phyloP scores from a whole-genome alignment of 1,284 basidiomycete genomes.

The Trichosporon coremiiforme region DNA sequence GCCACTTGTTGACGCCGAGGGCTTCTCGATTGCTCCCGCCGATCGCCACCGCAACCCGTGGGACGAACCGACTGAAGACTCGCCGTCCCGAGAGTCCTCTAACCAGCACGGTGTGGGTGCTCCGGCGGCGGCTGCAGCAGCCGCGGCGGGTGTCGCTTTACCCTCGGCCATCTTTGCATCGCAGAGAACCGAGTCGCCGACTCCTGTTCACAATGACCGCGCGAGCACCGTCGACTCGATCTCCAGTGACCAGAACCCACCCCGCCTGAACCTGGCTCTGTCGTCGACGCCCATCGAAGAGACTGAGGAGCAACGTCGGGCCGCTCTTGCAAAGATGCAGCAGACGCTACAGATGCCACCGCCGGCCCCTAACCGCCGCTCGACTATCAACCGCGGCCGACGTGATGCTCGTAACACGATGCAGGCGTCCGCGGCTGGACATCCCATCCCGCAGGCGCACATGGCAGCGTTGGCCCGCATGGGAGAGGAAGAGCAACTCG shows the following conservation, averaged over 20 bases:
- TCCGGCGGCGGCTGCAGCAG: constrained; percentile 15
- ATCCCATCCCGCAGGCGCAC: constrained; percentile 22
- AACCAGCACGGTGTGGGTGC: constrained; percentile 17
- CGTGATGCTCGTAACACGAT: constrained; percentile 59
- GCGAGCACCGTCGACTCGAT: constrained; percentile 12
- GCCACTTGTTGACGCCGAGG: constrained; percentile 58
- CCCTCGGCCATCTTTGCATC: constrained; percentile 30
- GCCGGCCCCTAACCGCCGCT: constrained; percentile 45
- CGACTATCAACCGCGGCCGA: constrained; percentile 57
- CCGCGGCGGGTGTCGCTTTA: constrained; percentile 24
- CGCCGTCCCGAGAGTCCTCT: constrained; percentile 26
- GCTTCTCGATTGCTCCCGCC: constrained; percentile 60
- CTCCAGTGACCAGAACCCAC: constrained; percentile 1
- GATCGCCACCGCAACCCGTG: constrained; percentile 59
- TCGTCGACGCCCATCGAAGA: constrained; percentile 57
- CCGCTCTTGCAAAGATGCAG: constrained; percentile 60
- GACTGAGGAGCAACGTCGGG: constrained; percentile 57
- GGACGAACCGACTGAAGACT: constrained; percentile 52
- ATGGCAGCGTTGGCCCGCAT: constrained; percentile 22
- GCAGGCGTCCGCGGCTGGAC: constrained; percentile 31
- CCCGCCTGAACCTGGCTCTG: constrained; percentile 51
- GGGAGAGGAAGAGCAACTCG: constrained; percentile 23
- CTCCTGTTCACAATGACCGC: constrained; percentile 9
- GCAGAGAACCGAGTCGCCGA: constrained; percentile 25
- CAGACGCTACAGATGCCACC: constrained; percentile 54